phyloP scores from a whole-genome alignment of 1,284 basidiomycete species.

The Exobasidium rhododendri region DNA sequence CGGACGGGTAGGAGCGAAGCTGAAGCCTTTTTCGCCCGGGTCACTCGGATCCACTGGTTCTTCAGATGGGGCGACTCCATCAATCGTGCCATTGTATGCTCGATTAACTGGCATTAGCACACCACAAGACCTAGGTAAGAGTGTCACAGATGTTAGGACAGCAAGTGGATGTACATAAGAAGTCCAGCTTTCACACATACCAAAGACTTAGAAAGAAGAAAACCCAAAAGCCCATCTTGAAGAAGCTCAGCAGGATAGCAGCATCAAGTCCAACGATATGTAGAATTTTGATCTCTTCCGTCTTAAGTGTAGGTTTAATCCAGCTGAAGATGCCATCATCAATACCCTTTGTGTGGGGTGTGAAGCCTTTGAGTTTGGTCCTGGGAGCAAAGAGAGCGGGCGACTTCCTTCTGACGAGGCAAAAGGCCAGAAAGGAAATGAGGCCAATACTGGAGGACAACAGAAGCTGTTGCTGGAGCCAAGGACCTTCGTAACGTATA shows the following conservation, averaged over 20 bases:
- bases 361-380: slow-evolving; percentile 91
- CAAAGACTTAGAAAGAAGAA: slow-evolving; percentile 73
- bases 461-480: slow-evolving; percentile 84
- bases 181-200: no score
- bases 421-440: slow-evolving; percentile 78
- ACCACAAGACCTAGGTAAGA: slow-evolving; percentile 18
- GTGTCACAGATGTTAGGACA: no score
- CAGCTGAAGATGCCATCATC: slow-evolving; percentile 87
- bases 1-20: neutral
- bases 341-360: slow-evolving; percentile 70
- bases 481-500: slow-evolving; percentile 63
- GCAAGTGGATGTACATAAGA: no score
- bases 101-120: slow-evolving; percentile 54
- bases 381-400: slow-evolving; percentile 84
- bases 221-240: slow-evolving; percentile 88
- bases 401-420: slow-evolving; percentile 79
- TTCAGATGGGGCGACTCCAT: slow-evolving; percentile 50
- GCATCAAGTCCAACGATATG: slow-evolving; percentile 96
- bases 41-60: slow-evolving; percentile 15
- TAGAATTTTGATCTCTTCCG: slow-evolving; percentile 87
- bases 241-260: slow-evolving; percentile 87
- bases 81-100: slow-evolving; percentile 49
- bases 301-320: slow-evolving; percentile 85
- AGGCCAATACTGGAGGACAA: slow-evolving; percentile 77
- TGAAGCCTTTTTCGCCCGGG: no score